Base-by-base conservation (phyloP, 495 filamentous ascomycete genomes). In the Penicillium diatomitis region DNA sequence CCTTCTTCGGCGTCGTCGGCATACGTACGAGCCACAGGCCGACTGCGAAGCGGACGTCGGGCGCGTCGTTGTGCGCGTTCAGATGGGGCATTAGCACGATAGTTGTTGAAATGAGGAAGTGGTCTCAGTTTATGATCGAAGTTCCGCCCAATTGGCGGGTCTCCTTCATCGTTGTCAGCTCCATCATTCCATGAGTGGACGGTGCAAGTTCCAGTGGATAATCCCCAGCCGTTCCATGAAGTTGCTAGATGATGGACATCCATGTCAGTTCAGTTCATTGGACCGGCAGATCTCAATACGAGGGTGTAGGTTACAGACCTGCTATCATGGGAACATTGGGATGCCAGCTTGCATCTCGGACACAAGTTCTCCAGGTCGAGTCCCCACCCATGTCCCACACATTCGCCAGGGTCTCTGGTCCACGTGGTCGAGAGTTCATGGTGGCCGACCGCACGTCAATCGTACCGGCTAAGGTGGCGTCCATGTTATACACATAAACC, bases 291-390 rank as follows among this genome's bases (percentile, higher is more conserved):
- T 30, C n/a, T 38, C 5, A 20, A 36, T 37, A 6, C 2, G 5
- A 9, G 11, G n/a, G 6, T 41, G 6, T 36, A 7, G 1, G 10
- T 9, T 71, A 62, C 41, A 32, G 77, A 91, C 89, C 86, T 62
- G 90, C 94, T 60, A 98, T 71, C 27, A 96, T 74, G 3, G 91
- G 90, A 9, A 87, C 88, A 62, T 78, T 83, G 2, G 92, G 92
- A 75, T 97, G 92, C 92, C 92, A 98, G 55, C 85, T 88, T 28
- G 86, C 89, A 75, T 98, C 92, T 46, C 92, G 78, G 35, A 97
- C 89, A 51, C 90, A 85, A 1, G 90, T 90, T 60, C 76, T 76
- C 85, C 87, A 91, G 3, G 61, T 47, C 31, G 72, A 64, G 10
- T 69, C 65, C 10, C 63, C 62, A 29, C 61, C 58, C 34, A 70